Percentiles rank a stretch among this genome's conserved stretches.
These are phyloP conservation scores for Suillus luteus DNA, from an alignment of 768 basidiomycete genomes.

Conservation along the genomic window DNA sequence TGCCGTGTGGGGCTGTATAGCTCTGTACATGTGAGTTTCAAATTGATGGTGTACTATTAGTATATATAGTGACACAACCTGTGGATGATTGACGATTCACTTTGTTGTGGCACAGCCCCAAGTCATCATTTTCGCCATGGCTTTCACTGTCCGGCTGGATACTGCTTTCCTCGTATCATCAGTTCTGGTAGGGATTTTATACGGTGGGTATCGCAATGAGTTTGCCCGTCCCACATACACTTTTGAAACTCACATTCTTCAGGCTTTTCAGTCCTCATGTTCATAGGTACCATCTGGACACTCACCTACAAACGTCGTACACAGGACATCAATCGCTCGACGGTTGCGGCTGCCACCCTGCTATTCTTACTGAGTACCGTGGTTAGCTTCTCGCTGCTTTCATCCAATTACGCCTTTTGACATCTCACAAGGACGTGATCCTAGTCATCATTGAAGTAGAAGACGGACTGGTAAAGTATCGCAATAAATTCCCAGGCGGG, in stretches of 20 bases:
- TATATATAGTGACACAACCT: not conserved
- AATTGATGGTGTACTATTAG: too few relatives aligned
- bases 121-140: not conserved
- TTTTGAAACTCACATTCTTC: not conserved
- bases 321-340: slow-evolving; percentile 19
- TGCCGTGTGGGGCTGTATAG: too few relatives aligned
- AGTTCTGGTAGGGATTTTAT: slow-evolving; percentile 22
- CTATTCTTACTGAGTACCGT: slow-evolving; percentile 34
- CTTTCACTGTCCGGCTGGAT: slow-evolving; percentile 11
- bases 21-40: too few relatives aligned
- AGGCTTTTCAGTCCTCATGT: slow-evolving; percentile 41
- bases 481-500: slow-evolving; percentile 21
- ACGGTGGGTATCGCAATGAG: slow-evolving; percentile 7
- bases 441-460: slow-evolving; percentile 28
- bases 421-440: slow-evolving; percentile 23
- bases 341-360: slow-evolving; percentile 26
- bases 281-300: slow-evolving; percentile 30
- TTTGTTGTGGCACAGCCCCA: not conserved
- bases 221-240: not conserved
- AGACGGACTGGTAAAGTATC: slow-evolving; percentile 28
- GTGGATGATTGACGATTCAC: not conserved
- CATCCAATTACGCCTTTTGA: not conserved
- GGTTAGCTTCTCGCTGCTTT: slow-evolving; percentile 17
- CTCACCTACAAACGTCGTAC: slow-evolving; percentile 16
- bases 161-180: slow-evolving; percentile 19